A percentile compares a stretch with the other conserved stretches of the same genome.
These are phyloP conservation scores for Vitis cinerea DNA, from an alignment of 164 flowering plant species.

Conservation along the genomic window DNA sequence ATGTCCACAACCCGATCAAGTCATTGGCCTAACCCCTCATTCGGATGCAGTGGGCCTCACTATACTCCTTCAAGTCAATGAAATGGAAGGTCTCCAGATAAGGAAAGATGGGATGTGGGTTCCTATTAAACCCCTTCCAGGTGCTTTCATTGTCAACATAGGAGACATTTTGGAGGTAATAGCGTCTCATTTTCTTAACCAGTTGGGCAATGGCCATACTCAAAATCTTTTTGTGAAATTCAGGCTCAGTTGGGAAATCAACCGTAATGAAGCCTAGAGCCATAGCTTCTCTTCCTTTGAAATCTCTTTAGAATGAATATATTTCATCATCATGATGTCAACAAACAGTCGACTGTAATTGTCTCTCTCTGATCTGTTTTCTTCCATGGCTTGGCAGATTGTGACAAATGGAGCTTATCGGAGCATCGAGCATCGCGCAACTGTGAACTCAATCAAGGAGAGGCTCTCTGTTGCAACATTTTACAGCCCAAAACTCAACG, in stretches of 20 bases:
- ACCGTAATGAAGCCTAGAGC: too few relatives aligned
- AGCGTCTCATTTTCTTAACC: too few relatives aligned
- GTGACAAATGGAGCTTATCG: conserved; percentile 31
- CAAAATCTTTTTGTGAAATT: too few relatives aligned
- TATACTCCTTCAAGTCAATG: conserved; percentile 37
- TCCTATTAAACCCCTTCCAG: conserved; percentile 30
- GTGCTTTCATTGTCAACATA: conserved; percentile 43
- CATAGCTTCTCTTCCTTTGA: too few relatives aligned
- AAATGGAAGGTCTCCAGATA: conserved; percentile 37
- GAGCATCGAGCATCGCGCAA: conserved; percentile 40
- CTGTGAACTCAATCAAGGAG: conserved; percentile 20
- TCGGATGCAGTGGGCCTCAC: conserved; percentile 36
- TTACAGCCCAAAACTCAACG: conserved; percentile 11
- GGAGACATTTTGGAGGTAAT: conserved; percentile 40
- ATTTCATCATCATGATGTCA: too few relatives aligned
- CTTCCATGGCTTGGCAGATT: conserved; percentile 19
- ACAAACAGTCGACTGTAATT: too few relatives aligned
- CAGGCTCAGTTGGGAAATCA: too few relatives aligned
- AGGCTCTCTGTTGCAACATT: conserved; percentile 37
- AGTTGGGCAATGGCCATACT: not conserved
- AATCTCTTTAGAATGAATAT: too few relatives aligned
- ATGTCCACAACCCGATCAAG: conserved; percentile 39
- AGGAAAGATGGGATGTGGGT: conserved; percentile 36
- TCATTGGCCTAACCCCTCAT: conserved; percentile 41
- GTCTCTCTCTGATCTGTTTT: too few relatives aligned